Base-by-base conservation (phyloP, 2,329 filamentous ascomycete genomes). In the Neocucurbitaria cava region DNA sequence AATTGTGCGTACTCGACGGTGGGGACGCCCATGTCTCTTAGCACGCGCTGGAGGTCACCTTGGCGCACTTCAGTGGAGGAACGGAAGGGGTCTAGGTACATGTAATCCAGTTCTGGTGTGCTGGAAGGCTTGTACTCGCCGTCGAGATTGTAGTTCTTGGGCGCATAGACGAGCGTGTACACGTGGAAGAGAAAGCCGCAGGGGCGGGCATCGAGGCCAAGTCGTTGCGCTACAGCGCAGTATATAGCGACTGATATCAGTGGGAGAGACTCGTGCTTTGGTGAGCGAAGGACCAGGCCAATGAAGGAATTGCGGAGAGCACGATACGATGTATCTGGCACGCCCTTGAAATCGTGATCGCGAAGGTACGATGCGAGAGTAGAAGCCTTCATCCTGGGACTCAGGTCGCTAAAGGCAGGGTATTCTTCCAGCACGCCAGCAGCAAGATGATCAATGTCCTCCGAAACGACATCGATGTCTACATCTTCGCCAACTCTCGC, bases 181-280 rank as follows among this genome's bases (percentile, higher is more conserved):
- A 96, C 91, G 70, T 97, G 92, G 60, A 87, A 90, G 3, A 94
- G 92, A 67, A 94, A 90, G 39, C 89, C 88, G 64, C 90, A 94
- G 49, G 90, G 92, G 30, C 87, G 85, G 0, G 93, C 91, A 63
- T 89, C 83, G 42, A 99, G 76, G 1, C 89, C 90, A 11, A 97
- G 72, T 33, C 89, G 84, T 49, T 85, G 82, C 0, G 92, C 93
- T 15, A 98, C 75, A 52, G 87, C 88, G 69, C 90, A 95, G 76
- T 89, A 99, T 58, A 98, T 96, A 55, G 89, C 89, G 50, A 89
- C 89, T 1, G 92, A 95, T 57, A 97, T 89, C 46, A 97, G 82
- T 1, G 94, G 95, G 8, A 97, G 82, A 1, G 92, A 94, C 24
- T 90, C 87, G 67, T 96, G 92, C 0, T 84, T 82, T 6, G 84